phyloP scores from a whole-genome alignment of 306 rosid species.

The Urtica urens region DNA sequence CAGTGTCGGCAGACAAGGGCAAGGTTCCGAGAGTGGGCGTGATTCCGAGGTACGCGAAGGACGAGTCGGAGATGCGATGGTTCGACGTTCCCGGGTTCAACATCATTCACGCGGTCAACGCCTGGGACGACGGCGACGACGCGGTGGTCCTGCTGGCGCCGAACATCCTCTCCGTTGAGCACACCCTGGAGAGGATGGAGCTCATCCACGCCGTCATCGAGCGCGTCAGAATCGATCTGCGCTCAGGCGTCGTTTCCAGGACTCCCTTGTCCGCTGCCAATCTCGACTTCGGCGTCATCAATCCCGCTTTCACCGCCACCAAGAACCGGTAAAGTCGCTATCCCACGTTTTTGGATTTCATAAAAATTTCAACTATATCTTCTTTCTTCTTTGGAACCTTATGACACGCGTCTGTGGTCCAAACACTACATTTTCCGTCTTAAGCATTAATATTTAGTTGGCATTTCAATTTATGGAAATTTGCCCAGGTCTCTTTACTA shows the following conservation, averaged over 20 bases:
- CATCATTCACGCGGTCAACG: slow-evolving; percentile 62
- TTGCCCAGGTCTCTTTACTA: too few relatives aligned
- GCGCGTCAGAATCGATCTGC: slow-evolving; percentile 47
- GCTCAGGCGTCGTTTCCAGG: slow-evolving; percentile 45
- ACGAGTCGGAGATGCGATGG: slow-evolving; percentile 64
- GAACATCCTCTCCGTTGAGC: slow-evolving; percentile 61
- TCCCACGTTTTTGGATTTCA: too few relatives aligned
- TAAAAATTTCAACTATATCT: too few relatives aligned
- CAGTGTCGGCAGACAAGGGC: slow-evolving; percentile 47
- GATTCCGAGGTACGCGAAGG: slow-evolving; percentile 49
- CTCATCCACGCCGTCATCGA: slow-evolving; percentile 58
- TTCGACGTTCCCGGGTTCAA: slow-evolving; percentile 81
- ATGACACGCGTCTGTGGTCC: too few relatives aligned
- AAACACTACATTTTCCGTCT: too few relatives aligned
- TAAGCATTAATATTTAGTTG: too few relatives aligned
- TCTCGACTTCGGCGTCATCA: slow-evolving; percentile 58
- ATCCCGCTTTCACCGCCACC: slow-evolving; percentile 29
- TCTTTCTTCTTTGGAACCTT: too few relatives aligned
- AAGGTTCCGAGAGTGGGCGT: slow-evolving; percentile 53
- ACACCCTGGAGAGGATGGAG: slow-evolving; percentile 63
- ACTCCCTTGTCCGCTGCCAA: slow-evolving; percentile 60
- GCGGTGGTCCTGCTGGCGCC: slow-evolving; percentile 61
- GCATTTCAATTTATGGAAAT: too few relatives aligned
- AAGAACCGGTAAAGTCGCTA: slow-evolving; percentile 20
- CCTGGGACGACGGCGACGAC: slow-evolving; percentile 78